These are phyloP conservation scores for Piedraia hortae DNA, from an alignment of 2,329 filamentous ascomycete species.

Conservation along the genomic window DNA sequence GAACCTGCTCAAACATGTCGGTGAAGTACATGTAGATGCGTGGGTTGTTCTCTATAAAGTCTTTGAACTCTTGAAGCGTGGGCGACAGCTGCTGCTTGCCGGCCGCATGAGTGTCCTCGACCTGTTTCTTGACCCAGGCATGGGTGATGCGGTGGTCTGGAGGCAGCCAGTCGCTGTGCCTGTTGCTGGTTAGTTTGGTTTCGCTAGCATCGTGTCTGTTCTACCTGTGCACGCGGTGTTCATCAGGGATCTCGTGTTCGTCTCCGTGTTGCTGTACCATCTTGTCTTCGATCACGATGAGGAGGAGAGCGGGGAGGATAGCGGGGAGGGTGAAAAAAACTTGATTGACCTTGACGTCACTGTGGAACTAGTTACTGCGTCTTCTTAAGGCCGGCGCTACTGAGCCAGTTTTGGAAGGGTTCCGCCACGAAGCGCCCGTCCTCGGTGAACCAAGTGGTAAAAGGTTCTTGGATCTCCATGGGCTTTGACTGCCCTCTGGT, in stretches of 20 bases:
- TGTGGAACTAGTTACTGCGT: constrained; percentile 1
- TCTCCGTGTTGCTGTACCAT: constrained; percentile 13
- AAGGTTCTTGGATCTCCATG: constrained; percentile 30
- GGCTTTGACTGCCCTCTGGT: constrained; percentile 10
- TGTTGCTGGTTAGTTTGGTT: constrained; percentile 6
- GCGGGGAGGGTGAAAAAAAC: constrained; percentile 1
- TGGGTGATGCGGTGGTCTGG: constrained; percentile 33
- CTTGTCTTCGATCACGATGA: no score
- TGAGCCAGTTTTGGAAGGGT: constrained; percentile 57
- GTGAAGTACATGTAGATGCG: constrained; percentile 38
- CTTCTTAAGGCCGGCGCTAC: constrained; percentile 20
- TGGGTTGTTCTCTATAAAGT: constrained; percentile 35
- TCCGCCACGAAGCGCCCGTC: constrained; percentile 49
- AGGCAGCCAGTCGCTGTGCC: constrained; percentile 33
- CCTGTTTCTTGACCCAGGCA: constrained; percentile 31
- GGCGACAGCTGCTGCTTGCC: constrained; percentile 26
- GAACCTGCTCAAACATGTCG: constrained; percentile 37
- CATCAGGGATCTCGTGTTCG: constrained; percentile 23
- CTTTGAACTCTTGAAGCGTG: constrained; percentile 34
- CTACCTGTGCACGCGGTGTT: constrained; percentile 22
- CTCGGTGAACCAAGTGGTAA: constrained; percentile 42
- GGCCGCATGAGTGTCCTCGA: constrained; percentile 26
- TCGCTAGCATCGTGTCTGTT: constrained; percentile 2
- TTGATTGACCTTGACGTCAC: not conserved
- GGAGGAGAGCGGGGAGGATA: no score